These are phyloP conservation scores for Mycena olivaceomarginata DNA, from an alignment of 768 basidiomycete species.

Conservation along the genomic window DNA sequence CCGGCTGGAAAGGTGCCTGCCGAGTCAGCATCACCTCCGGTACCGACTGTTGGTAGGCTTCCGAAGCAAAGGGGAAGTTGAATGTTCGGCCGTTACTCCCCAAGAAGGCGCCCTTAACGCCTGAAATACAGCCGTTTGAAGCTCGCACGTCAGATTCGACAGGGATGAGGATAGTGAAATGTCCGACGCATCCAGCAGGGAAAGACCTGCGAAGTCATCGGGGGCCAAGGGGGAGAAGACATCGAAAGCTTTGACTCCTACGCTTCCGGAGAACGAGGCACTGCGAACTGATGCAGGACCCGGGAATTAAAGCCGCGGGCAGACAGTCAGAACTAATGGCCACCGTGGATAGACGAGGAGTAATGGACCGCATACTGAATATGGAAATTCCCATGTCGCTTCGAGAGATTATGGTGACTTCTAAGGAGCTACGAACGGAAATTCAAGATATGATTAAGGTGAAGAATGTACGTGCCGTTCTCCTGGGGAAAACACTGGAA, in stretches of 20 bases:
- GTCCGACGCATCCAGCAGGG: no score
- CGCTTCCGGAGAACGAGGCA: background rate
- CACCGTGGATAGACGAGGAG: background rate
- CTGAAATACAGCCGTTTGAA: no score
- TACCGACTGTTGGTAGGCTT: no score
- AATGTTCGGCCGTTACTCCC: no score
- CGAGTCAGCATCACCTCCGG: no score
- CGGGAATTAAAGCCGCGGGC: background rate
- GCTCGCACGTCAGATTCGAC: no score
- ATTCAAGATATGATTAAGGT: background rate
- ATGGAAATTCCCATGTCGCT: background rate
- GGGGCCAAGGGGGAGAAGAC: background rate
- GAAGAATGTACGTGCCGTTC: constrained; percentile 13
- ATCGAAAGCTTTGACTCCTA: background rate
- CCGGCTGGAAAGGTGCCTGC: no score
- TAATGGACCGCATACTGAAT: constrained; percentile 10
- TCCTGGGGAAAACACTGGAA: background rate
- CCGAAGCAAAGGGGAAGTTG: no score
- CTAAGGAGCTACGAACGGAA: background rate
- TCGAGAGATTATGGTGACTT: constrained; percentile 10
- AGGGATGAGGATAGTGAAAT: no score
- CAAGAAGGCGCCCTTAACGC: no score
- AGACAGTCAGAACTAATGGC: background rate
- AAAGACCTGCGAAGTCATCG: no score
- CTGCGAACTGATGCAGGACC: no score